Evolutionary conservation across 768 basidiomycete genomes (phyloP).

Genomic region (Amanita pallidorosea): DNA sequence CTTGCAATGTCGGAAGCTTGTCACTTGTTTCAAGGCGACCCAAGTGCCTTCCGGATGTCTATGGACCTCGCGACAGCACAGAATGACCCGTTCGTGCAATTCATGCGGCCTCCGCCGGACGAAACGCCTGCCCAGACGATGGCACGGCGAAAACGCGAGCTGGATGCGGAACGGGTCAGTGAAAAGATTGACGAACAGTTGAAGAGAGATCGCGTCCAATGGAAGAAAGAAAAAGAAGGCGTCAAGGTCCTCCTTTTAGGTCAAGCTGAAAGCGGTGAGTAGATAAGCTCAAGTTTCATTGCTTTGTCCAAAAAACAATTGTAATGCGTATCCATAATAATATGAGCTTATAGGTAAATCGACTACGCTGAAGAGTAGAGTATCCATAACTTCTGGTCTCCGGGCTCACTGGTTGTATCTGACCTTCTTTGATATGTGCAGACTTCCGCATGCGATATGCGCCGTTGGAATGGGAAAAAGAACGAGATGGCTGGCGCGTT

Average conservation of each 20-base stretch:
- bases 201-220: slow-evolving; percentile 30
- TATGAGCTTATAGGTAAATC: slow-evolving; percentile 49
- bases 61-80: slow-evolving; percentile 26
- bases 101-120: slow-evolving; percentile 38
- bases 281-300: too few relatives aligned
- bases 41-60: not conserved
- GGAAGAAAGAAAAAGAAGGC: slow-evolving; percentile 34
- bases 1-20: too few relatives aligned
- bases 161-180: slow-evolving; percentile 34
- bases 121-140: slow-evolving; percentile 42
- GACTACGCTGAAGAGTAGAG: slow-evolving; percentile 55
- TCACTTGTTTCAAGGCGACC: too few relatives aligned
- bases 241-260: slow-evolving; percentile 53
- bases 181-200: slow-evolving; percentile 55
- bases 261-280: slow-evolving; percentile 55
- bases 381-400: not conserved
- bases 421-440: slow-evolving; percentile 13
- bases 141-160: slow-evolving; percentile 33
- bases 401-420: slow-evolving; percentile 1
- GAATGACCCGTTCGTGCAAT: slow-evolving; percentile 31
- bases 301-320: too few relatives aligned
- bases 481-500: slow-evolving; percentile 65
- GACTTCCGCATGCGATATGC: slow-evolving; percentile 70
- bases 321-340: too few relatives aligned
- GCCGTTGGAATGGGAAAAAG: slow-evolving; percentile 48